Evolutionary conservation across 2,329 filamentous ascomycete genomes (phyloP).

Genomic region (Triangularia verruculosa): DNA sequence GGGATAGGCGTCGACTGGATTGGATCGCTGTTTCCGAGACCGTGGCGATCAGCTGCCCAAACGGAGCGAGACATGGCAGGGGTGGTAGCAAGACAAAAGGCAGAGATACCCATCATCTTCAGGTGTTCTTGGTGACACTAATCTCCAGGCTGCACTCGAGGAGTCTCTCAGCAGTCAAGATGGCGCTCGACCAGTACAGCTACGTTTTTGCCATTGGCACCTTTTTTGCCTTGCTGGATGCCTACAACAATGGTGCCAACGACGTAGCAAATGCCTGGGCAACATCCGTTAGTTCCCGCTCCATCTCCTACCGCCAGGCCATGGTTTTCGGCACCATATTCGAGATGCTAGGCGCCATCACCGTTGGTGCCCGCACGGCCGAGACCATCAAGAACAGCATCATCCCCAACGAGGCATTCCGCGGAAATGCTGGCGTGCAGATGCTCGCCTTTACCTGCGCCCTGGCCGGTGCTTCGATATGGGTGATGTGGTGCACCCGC

Average conservation of each 20-base stretch:
- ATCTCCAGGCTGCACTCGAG: neutral
- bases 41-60: too few species aligned
- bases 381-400: slow-evolving; percentile 79
- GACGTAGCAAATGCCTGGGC: slow-evolving; percentile 86
- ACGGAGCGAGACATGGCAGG: neutral
- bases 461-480: slow-evolving; percentile 61
- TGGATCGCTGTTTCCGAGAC: too few species aligned
- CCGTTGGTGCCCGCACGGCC: slow-evolving; percentile 66
- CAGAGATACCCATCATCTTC: neutral
- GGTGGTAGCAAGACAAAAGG: neutral
- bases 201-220: slow-evolving; percentile 76
- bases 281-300: slow-evolving; percentile 77
- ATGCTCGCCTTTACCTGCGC: slow-evolving; percentile 66
- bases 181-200: slow-evolving; percentile 51
- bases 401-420: slow-evolving; percentile 59
- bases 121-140: neutral
- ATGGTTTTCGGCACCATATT: slow-evolving; percentile 65
- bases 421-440: slow-evolving; percentile 61
- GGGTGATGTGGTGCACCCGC: slow-evolving; percentile 78
- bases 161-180: slow-evolving; percentile 3
- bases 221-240: slow-evolving; percentile 71
- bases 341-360: slow-evolving; percentile 65
- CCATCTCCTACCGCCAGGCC: slow-evolving; percentile 66
- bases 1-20: neutral
- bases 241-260: slow-evolving; percentile 77